phyloP scores from a whole-genome alignment of 2,329 filamentous ascomycete genomes.

The Ophiostoma sp. region DNA sequence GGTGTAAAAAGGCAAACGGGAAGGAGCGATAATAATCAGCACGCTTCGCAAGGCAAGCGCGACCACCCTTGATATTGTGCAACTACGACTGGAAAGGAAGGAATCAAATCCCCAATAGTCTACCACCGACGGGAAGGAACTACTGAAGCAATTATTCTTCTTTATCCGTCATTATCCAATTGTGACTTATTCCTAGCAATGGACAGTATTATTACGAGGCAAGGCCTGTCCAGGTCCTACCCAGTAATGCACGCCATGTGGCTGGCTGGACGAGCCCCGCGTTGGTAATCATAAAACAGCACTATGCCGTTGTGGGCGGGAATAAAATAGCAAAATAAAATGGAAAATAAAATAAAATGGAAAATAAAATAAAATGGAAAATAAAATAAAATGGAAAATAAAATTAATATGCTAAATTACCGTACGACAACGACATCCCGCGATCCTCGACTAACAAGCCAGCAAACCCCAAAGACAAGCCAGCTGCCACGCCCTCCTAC shows the following conservation, averaged over 20 bases:
- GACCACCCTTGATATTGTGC: conserved; percentile 2
- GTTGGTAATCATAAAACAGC: not conserved
- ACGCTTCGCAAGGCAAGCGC: not conserved
- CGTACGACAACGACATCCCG: not conserved
- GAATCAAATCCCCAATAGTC: not conserved
- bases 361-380: too few species aligned
- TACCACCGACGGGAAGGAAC: not conserved
- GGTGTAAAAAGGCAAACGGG: not conserved
- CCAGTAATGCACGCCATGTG: not conserved
- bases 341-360: not conserved
- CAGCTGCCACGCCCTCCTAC: not conserved
- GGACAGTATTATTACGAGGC: not conserved
- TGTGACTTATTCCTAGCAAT: not conserved
- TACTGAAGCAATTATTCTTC: not conserved
- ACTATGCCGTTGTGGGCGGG: not conserved
- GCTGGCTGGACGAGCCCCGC: conserved; percentile 1
- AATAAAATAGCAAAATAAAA: conserved; percentile 4
- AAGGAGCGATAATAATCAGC: not conserved
- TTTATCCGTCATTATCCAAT: not conserved
- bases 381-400: not conserved
- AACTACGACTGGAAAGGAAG: conserved; percentile 1
- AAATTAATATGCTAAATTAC: too few species aligned
- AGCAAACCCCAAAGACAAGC: not conserved
- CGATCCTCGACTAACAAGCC: not conserved
- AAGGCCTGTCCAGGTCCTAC: not conserved